Evolutionary conservation across 257 asterid genomes (phyloP), one percentile per base, ranked within the genome.

Genomic region (Verbascum thapsus): DNA sequence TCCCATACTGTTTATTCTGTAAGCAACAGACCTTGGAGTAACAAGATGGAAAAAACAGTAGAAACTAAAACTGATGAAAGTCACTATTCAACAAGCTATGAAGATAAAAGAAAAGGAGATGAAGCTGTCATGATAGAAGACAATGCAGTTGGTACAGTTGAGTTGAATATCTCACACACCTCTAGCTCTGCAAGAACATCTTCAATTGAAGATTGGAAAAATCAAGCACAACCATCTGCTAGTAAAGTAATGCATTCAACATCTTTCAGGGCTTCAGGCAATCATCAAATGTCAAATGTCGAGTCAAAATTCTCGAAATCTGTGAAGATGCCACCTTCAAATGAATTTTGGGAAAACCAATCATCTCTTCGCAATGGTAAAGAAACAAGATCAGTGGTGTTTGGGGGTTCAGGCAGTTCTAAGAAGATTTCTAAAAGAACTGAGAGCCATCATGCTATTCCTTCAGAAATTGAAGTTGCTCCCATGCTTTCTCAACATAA

Each of bases 401-500:
- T 22, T 58, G 62, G 37, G 70, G 69, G 66, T 78, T 58, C 77
- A 39, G 73, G 65, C 35, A 52, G 67, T 58, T 20, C 43, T 50
- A 77, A 62, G 44, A 67, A 71, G 56, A 39, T 61, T 50, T 43
- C 70, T n/a, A 45, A 58, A 15, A 68, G 54, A 32, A 12, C 68
- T 61, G 73, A 34, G 37, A 63, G 54, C 58, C 34, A 56, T 30
- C 74, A 62, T 44, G 64, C 30, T 52, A 30, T 32, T 55, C 64
- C 80, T 51, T 62, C 80, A 12, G 85, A 73, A 41, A 61, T 37
- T 75, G 88, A 76, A 66, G 70, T 53, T 40, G 67, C 37, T 44
- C 70, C 30, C n/a, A 58, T 35, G 45, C 26, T 66, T 50, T 66
- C 81, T 3, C 72, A 73, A 56, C 53, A 78, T 58, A 58, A 71